phyloP scores from a whole-genome alignment of 306 rosid species.

The Rosa chinensis region DNA sequence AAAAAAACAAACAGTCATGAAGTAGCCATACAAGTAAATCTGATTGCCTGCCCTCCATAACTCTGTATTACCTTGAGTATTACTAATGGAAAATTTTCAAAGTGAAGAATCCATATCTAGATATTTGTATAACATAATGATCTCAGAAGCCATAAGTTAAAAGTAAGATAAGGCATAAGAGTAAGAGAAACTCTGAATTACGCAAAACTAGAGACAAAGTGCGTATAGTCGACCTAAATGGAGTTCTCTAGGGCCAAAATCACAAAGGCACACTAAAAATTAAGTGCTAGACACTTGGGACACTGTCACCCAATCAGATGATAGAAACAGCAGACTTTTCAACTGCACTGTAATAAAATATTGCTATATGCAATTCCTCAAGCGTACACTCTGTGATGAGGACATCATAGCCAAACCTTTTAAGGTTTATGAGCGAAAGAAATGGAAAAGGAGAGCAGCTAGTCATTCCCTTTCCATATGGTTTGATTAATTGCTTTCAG shows the following conservation, averaged over 20 bases:
- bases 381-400: not conserved
- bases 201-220: not conserved
- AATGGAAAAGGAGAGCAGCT: too few relatives aligned
- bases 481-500: too few relatives aligned
- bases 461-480: too few relatives aligned
- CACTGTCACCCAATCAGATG: not conserved
- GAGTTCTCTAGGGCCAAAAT: not conserved
- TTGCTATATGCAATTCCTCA: not conserved
- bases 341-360: not conserved
- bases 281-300: not conserved
- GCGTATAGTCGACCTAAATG: not conserved
- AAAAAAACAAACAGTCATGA: not conserved
- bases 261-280: not conserved
- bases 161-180: not conserved
- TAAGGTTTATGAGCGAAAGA: too few relatives aligned
- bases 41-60: not conserved
- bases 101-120: not conserved
- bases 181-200: not conserved
- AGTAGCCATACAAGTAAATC: not conserved
- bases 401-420: too few relatives aligned
- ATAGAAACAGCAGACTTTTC: not conserved
- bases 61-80: not conserved
- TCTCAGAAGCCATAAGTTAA: too few relatives aligned
- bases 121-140: not conserved
- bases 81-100: not conserved